Evolutionary conservation across 2,329 filamentous ascomycete genomes (phyloP).

Genomic region (Macrophomina pseudophaseolina): DNA sequence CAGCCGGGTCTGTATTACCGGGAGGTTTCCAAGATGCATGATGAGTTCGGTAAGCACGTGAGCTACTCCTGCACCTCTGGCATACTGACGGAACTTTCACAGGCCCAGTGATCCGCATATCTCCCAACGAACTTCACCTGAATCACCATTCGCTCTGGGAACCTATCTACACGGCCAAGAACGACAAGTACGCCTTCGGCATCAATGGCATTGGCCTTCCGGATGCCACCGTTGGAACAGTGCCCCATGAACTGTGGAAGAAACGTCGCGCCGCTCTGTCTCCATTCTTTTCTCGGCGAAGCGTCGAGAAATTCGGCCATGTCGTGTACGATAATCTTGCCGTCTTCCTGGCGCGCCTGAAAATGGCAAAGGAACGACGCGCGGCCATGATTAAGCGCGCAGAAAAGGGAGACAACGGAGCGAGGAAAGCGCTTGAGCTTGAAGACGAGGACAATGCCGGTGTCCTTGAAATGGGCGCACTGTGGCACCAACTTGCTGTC

Average conservation of each 20-base stretch:
- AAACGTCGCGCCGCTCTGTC: conserved; percentile 38
- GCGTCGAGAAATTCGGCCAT: conserved; percentile 27
- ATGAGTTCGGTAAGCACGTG: conserved; percentile 28
- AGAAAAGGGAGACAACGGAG: neutral
- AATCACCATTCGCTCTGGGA: conserved; percentile 29
- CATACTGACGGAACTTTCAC: neutral
- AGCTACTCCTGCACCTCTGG: neutral
- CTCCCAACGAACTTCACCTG: conserved; percentile 32
- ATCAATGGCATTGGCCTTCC: conserved; percentile 36
- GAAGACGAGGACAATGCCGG: conserved; percentile 11
- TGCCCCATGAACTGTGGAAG: conserved; percentile 39
- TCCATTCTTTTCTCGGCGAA: conserved; percentile 42
- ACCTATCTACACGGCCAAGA: conserved; percentile 35
- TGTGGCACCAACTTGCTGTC: conserved; percentile 14
- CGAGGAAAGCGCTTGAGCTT: neutral
- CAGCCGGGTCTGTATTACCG: conserved; percentile 22
- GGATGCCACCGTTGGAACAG: conserved; percentile 32
- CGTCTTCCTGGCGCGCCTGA: neutral
- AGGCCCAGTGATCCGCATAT: conserved; percentile 35
- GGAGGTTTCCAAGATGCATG: conserved; percentile 29
- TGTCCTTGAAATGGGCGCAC: conserved; percentile 14
- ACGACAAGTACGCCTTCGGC: conserved; percentile 32
- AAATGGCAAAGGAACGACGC: neutral
- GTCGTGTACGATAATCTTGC: conserved; percentile 14
- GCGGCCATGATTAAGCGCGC: neutral